Evolutionary conservation across 1,139 yeast genomes (phyloP).

Genomic region (Taphrina communis): DNA sequence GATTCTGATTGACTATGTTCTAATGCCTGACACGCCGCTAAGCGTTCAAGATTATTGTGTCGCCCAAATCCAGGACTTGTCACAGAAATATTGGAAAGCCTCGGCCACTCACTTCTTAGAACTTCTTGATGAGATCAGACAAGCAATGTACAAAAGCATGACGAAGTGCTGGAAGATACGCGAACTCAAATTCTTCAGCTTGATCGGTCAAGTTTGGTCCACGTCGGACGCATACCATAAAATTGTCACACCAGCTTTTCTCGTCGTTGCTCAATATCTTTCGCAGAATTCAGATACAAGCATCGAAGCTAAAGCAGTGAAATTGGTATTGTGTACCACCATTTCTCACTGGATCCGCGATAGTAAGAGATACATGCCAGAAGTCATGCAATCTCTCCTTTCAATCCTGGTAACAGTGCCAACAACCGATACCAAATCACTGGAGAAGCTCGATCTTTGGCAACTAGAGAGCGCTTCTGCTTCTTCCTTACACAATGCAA

Average conservation of each 20-base stretch:
- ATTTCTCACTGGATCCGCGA: conserved; percentile 71
- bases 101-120: conserved; percentile 63
- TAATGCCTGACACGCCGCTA: conserved; percentile 54
- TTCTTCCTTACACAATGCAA: conserved; percentile 30
- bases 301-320: conserved; percentile 55
- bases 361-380: conserved; percentile 83
- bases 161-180: conserved; percentile 40
- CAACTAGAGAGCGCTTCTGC: background rate
- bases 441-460: background rate
- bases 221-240: conserved; percentile 96
- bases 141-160: conserved; percentile 55
- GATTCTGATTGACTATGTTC: conserved; percentile 67
- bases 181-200: conserved; percentile 63
- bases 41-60: conserved; percentile 21
- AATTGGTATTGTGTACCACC: conserved; percentile 69
- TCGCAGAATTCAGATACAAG: conserved; percentile 58
- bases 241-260: conserved; percentile 80
- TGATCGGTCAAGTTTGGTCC: conserved; percentile 80
- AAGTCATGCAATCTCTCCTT: conserved; percentile 57
- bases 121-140: conserved; percentile 64
- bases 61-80: conserved; percentile 30
- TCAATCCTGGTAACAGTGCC: conserved; percentile 9
- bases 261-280: conserved; percentile 73
- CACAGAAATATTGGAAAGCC: conserved; percentile 34
- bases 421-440: conserved; percentile 1